Base-by-base conservation (phyloP, 78 protist species). In the Cavenderia fasciculata region DNA sequence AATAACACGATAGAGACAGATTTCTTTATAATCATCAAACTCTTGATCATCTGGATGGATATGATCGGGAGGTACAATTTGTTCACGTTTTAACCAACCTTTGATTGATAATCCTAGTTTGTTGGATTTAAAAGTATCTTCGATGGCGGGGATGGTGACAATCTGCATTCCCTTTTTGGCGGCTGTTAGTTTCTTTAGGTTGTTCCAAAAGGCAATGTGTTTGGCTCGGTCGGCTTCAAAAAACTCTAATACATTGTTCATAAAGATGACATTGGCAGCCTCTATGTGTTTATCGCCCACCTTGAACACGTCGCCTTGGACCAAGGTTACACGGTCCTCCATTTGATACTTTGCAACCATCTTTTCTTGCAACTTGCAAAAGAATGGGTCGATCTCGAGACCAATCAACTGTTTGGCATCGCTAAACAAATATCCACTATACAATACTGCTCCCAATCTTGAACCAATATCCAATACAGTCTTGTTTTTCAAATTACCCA, bases 221-320 rank as follows among this genome's bases (percentile, higher is more conserved):
- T 23, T 19, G 11, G 62, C 33, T 23, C 29, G 36, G 41, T 77
- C 71, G 19, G 63, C 49, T 59, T 77, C 86, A 36, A 87, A 87
- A 63, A 87, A 87, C 1, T 87, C 93, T 27, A 87, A 87, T 25
- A 74, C 93, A 41, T 87, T 87, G 36, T 87, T 87, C 87, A 87
- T 87, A 57, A 74, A 75, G 86, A 87, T 87, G 54, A 87, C 34
- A 59, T 87, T 86, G 0, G 93, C 70, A 31, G 43, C 29, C 36
- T 52, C 29, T 23, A 82, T 25, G n/a, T n/a, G n/a, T n/a, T n/a
- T n/a, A 18, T 40, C 21, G 27, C 19, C n/a, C 3, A 63, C 8
- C 38, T 87, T 59, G 43, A 87, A n/a, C 5, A 87, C 65, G 59
- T 87, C 85, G 41, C 93, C 93, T 7, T 71, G 73, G n/a, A 87